These are phyloP conservation scores for Lactarius indigo DNA, from an alignment of 768 basidiomycete genomes.

Conservation along the genomic window DNA sequence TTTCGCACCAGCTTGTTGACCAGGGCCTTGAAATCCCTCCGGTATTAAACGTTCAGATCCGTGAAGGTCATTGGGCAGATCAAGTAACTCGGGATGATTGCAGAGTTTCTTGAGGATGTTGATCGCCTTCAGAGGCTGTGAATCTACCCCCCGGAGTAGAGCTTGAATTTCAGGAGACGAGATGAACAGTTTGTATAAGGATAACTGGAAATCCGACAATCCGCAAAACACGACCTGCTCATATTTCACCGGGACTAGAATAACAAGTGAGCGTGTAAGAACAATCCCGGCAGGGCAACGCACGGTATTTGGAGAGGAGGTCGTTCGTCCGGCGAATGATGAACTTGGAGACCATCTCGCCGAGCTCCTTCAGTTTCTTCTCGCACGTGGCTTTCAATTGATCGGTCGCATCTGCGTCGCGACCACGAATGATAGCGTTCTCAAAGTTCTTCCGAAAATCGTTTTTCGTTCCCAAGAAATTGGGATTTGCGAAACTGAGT, in stretches of 20 bases:
- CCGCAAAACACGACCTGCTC: slow-evolving; percentile 96
- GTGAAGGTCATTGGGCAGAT: slow-evolving; percentile 77
- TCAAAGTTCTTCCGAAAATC: slow-evolving; percentile 97
- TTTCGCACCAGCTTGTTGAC: slow-evolving; percentile 33
- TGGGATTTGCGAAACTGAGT: slow-evolving; percentile 90
- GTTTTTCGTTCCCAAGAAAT: slow-evolving; percentile 80
- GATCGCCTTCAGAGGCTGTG: slow-evolving; percentile 95
- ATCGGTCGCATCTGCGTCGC: slow-evolving; percentile 84
- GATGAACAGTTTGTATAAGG: slow-evolving; percentile 87
- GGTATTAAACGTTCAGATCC: slow-evolving; percentile 83
- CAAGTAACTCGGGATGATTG: slow-evolving; percentile 89
- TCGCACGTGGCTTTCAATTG: slow-evolving; percentile 76
- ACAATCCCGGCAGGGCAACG: slow-evolving; percentile 33
- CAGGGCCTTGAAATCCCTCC: slow-evolving; percentile 68
- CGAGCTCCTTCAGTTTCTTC: slow-evolving; percentile 88
- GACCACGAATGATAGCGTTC: slow-evolving; percentile 83
- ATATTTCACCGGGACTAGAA: slow-evolving; percentile 94
- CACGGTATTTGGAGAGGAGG: slow-evolving; percentile 89
- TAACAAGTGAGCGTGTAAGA: slow-evolving; percentile 3
- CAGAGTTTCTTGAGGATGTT: slow-evolving; percentile 93
- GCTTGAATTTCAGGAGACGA: slow-evolving; percentile 91
- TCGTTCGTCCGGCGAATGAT: slow-evolving; percentile 95
- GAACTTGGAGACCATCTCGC: slow-evolving; percentile 83
- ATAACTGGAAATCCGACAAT: slow-evolving; percentile 76
- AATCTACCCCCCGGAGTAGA: slow-evolving; percentile 78